Evolutionary conservation across 148 eudicot genomes (phyloP), one percentile per base, ranked within the genome.

Genomic region (Polygonum aviculare): DNA sequence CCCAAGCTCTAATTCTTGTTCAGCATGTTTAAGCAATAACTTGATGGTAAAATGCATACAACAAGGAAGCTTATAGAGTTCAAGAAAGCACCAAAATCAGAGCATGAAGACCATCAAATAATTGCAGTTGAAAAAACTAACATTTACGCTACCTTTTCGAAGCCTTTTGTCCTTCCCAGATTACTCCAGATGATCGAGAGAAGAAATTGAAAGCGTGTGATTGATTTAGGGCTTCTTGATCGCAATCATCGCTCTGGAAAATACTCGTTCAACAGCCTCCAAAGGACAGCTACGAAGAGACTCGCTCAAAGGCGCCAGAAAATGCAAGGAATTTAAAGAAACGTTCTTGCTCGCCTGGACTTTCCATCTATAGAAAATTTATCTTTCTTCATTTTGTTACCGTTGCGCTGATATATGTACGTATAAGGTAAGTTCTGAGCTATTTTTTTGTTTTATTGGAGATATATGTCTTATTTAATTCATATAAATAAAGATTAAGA

Each of bases 251-350:
- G 26, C 73, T n/a, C 41, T 69, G 19, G 40, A 16, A 41, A 71
- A 40, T 40, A 41, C 31, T 40, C 74, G 5, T 71, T 21, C 22
- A 71, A 41, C 74, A 41, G 51, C 74, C 74, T 71, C 31, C 22
- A 72, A n/a, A 47, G n/a, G 75, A 72, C 75, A 33, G 31, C 47
- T 72, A 41, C 54, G 36, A 72, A 4, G 26, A 14, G 48, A 70
- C 40, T 21, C 33, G 26, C 39, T 15, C 18, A 35, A 48, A 35
- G n/a, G 36, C 1, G 10, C 12, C 9, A 8, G 33, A 51, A 73
- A 47, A 48, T 44, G 51, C 14, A 19, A 72, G 7, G 5, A 18
- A 26, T 26, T 26, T 26, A 26, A 72, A 12, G 35, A 41, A 21
- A 19, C 12, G 4, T 22, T 45, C 7, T n/a, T 36, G 26, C 51